Base-by-base conservation (phyloP, 2,329 filamentous ascomycete genomes). In the Xylariaceae sp. region DNA sequence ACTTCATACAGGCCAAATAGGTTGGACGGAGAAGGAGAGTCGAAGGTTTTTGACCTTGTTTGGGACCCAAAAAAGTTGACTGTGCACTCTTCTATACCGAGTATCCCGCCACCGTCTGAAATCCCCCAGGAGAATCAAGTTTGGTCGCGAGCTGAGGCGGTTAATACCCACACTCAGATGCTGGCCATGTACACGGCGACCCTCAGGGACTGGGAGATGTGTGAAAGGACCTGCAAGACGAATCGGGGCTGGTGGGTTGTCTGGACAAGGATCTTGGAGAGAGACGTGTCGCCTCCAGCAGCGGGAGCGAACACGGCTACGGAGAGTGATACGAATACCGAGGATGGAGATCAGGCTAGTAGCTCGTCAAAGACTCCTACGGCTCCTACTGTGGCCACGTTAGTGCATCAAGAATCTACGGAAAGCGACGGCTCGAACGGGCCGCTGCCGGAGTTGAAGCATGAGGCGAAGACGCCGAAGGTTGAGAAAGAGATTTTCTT, bases 221-320 rank as follows among this genome's bases (percentile, higher is more conserved):
- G 81, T 3, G 84, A 88, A 65, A 75, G 81, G 17, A 87, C 83
- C 1, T 81, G 79, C 61, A 86, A 87, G 73, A 87, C 84, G 4
- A 82, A 73, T 42, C 78, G 83, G 33, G 84, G 83, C 1, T 88
- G 84, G 82, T 88, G 85, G 84, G 75, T 88, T 31, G 82, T 87
- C 22, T 88, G 84, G 84, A 83, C 77, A 44, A 74, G 82, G 19
- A 71, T 86, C 18, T 62, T 78, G 6, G 75, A 65, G 47, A 59
- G 57, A 9, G 60, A 60, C 14, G 10, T 19, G 7, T 9, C 45
- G n/a, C 51, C 16, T 3, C 41, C 40, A 14, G 34, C 34, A 13
- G 16, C 34, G 9, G 34, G 4, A 13, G 5, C 42, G 3, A 40
- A n/a, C 31, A 14, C 41, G 14, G 54, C 50, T 2, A 31, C 31